phyloP scores from a whole-genome alignment of 306 rosid species.

The Trichosanthes truncata region DNA sequence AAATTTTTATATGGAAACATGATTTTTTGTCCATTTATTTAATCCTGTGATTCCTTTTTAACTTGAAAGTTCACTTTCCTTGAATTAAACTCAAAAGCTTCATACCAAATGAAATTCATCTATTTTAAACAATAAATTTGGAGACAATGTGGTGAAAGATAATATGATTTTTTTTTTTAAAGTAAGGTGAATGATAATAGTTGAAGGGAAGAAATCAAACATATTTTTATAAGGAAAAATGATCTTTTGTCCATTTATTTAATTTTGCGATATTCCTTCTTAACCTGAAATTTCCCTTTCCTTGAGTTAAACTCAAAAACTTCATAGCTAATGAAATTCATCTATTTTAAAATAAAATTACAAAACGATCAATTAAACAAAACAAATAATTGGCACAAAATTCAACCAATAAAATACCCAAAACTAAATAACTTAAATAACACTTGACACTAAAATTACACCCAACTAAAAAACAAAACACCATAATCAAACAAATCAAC shows the following conservation, averaged over 20 bases:
- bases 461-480: neutral
- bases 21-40: neutral
- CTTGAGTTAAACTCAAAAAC: neutral
- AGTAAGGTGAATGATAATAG: too few relatives aligned
- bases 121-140: too few relatives aligned
- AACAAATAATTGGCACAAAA: neutral
- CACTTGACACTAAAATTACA: neutral
- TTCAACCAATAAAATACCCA: neutral
- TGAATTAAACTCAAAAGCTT: neutral
- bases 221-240: neutral
- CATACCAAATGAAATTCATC: neutral
- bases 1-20: neutral
- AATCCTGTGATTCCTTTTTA: too few relatives aligned
- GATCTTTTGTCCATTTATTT: too few relatives aligned
- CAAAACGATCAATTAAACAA: neutral
- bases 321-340: neutral
- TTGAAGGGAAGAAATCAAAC: neutral
- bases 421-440: neutral
- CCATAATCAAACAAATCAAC: too few relatives aligned
- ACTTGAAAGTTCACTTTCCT: neutral
- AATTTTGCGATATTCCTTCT: neutral
- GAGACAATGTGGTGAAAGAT: neutral
- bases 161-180: too few relatives aligned
- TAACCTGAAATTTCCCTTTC: neutral
- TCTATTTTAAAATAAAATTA: too few relatives aligned